Conservation (phyloP, 768 basidiomycete genomes). For the Vararia minispora region DNA sequence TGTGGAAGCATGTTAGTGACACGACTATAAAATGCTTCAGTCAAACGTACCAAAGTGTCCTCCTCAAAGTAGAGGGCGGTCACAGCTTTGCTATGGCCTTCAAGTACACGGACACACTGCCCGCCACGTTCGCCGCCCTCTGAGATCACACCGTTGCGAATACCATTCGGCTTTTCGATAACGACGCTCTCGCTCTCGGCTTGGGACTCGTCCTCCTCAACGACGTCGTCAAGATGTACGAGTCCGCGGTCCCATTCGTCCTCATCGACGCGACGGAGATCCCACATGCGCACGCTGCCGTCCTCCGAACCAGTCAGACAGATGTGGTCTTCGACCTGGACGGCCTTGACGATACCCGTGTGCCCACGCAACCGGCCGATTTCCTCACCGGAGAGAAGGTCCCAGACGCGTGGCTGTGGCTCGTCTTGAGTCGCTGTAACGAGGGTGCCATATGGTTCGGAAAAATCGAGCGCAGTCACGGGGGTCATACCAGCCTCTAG, state of each 20-base stretch:
- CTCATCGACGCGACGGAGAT: constrained; percentile 74
- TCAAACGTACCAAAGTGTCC: constrained; percentile 63
- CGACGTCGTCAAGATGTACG: constrained; percentile 49
- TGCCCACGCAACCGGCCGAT: constrained; percentile 81
- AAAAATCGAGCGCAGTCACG: constrained; percentile 86
- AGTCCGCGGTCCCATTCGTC: constrained; percentile 40
- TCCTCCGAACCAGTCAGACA: constrained; percentile 90
- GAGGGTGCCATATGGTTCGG: constrained; percentile 91
- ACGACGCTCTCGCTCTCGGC: constrained; percentile 26
- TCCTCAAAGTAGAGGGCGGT: constrained; percentile 95
- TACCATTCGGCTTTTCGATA: constrained; percentile 23
- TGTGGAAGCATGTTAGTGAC: constrained; percentile 23
- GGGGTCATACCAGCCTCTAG: constrained; percentile 71
- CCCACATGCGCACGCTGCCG: constrained; percentile 81
- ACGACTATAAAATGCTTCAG: constrained; percentile 1
- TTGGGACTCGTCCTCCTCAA: constrained; percentile 48
- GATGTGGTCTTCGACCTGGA: constrained; percentile 88
- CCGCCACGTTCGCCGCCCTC: constrained; percentile 33
- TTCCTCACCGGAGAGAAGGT: constrained; percentile 81
- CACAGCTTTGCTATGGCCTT: constrained; percentile 90
- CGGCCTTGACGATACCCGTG: constrained; percentile 67
- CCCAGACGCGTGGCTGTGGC: constrained; percentile 86
- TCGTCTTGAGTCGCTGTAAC: constrained; percentile 85
- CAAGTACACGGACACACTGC: constrained; percentile 62
- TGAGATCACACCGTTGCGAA: constrained; percentile 27